phyloP scores from a whole-genome alignment of 2,329 filamentous ascomycete genomes.

The Neurospora sp. region DNA sequence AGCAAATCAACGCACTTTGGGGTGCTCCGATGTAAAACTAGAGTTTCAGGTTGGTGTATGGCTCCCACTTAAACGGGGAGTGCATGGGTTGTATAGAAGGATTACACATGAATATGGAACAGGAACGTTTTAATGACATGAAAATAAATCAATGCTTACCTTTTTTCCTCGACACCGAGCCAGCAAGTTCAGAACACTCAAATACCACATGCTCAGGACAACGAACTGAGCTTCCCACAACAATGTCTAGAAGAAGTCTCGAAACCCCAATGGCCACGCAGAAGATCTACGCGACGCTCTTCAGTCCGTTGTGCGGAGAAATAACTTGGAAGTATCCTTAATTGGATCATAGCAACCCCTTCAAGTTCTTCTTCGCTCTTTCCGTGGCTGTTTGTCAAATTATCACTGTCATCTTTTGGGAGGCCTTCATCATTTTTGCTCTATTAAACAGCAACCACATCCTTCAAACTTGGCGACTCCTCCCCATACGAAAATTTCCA shows the following conservation, averaged over 20 bases:
- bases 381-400: not conserved
- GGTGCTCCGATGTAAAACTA: slow-evolving; percentile 3
- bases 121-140: not conserved
- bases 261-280: not conserved
- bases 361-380: not conserved
- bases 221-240: too few relatives aligned
- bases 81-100: not conserved
- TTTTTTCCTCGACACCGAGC: not conserved
- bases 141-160: not conserved
- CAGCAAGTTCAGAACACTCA: not conserved
- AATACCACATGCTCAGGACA: not conserved
- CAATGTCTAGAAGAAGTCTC: not conserved
- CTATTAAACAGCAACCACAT: not conserved
- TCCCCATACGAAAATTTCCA: not conserved
- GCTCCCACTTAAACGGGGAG: not conserved
- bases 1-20: slow-evolving; percentile 37
- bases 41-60: not conserved
- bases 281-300: not conserved
- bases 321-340: not conserved
- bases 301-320: not conserved
- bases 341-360: not conserved
- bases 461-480: not conserved
- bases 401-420: not conserved
- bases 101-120: not conserved
- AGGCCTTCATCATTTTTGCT: not conserved